Percentiles rank a stretch among this genome's conserved stretches.
phyloP scores from a whole-genome alignment of 225 moss, liverwort and hornwort genomes.

The Sphagnum contortum region DNA sequence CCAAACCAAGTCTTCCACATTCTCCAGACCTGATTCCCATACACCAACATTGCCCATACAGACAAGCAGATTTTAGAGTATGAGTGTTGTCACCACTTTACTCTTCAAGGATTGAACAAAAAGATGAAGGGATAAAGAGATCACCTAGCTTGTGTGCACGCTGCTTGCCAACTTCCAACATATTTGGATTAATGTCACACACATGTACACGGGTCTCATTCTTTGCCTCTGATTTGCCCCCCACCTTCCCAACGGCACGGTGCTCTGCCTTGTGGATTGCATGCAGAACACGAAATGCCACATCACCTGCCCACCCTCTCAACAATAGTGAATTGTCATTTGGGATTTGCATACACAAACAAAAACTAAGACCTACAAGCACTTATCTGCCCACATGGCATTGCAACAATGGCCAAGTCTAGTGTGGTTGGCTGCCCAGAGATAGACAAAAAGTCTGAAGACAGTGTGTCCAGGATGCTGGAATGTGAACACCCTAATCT shows the following conservation, averaged over 20 bases:
- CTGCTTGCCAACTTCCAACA: slow-evolving; percentile 88
- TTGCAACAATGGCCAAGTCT: too few relatives aligned
- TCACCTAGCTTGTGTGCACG: slow-evolving; percentile 72
- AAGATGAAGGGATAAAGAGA: not conserved
- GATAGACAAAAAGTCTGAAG: too few relatives aligned
- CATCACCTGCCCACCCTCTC: slow-evolving; percentile 59
- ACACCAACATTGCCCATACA: not conserved
- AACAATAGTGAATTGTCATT: too few relatives aligned
- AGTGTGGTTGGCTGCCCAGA: too few relatives aligned
- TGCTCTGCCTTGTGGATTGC: slow-evolving; percentile 70
- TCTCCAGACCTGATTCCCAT: slow-evolving; percentile 51
- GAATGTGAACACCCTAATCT: too few relatives aligned
- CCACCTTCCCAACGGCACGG: slow-evolving; percentile 25
- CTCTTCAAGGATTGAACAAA: not conserved
- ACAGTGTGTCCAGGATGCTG: too few relatives aligned
- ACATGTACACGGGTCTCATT: slow-evolving; percentile 69
- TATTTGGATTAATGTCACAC: slow-evolving; percentile 89
- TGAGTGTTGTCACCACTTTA: not conserved
- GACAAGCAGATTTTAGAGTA: too few relatives aligned
- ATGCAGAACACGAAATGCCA: slow-evolving; percentile 82
- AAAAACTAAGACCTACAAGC: not conserved
- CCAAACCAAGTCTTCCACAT: slow-evolving; percentile 69
- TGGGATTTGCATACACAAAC: too few relatives aligned
- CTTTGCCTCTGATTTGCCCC: slow-evolving; percentile 45
- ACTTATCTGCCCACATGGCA: too few relatives aligned